phyloP scores from a whole-genome alignment of 2,329 filamentous ascomycete species.

The Thelonectria blattea region DNA sequence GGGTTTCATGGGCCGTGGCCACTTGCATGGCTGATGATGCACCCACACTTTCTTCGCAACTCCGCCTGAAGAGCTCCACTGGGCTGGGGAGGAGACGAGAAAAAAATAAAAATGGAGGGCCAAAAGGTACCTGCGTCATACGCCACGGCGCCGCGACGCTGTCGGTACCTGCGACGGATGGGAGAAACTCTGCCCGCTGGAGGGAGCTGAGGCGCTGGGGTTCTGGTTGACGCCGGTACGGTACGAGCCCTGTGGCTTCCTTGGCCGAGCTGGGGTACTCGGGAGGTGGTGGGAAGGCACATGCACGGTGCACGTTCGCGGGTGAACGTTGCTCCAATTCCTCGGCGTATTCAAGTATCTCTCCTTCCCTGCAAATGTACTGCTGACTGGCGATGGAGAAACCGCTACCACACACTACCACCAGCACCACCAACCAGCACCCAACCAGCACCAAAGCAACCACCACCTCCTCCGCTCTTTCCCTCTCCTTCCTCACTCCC shows the following conservation, averaged over 20 bases:
- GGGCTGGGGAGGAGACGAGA: neutral
- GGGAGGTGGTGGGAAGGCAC: too few relatives aligned
- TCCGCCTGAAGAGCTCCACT: neutral
- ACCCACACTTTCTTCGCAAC: constrained; percentile 1
- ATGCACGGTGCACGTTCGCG: too few relatives aligned
- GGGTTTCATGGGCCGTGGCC: constrained; percentile 1
- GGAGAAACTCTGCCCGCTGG: neutral
- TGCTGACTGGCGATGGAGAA: constrained; percentile 12
- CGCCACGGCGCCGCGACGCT: neutral
- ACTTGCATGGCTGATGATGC: constrained; percentile 14
- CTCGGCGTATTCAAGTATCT: too few relatives aligned
- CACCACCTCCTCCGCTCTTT: constrained; percentile 25
- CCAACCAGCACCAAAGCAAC: neutral
- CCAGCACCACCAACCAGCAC: constrained; percentile 14
- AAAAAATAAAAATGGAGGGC: too few relatives aligned
- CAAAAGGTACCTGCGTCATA: constrained; percentile 2
- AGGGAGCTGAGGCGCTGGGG: neutral
- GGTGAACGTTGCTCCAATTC: too few relatives aligned
- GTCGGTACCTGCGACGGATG: neutral
- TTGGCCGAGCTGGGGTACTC: constrained; percentile 10
- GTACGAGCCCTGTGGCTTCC: neutral
- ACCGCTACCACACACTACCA: constrained; percentile 11
- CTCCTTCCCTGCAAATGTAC: constrained; percentile 5
- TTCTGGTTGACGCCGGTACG: neutral
- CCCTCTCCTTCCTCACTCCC: constrained; percentile 33